These are phyloP conservation scores for Sinapis alba DNA, from an alignment of 441 rosid species.

Conservation along the genomic window DNA sequence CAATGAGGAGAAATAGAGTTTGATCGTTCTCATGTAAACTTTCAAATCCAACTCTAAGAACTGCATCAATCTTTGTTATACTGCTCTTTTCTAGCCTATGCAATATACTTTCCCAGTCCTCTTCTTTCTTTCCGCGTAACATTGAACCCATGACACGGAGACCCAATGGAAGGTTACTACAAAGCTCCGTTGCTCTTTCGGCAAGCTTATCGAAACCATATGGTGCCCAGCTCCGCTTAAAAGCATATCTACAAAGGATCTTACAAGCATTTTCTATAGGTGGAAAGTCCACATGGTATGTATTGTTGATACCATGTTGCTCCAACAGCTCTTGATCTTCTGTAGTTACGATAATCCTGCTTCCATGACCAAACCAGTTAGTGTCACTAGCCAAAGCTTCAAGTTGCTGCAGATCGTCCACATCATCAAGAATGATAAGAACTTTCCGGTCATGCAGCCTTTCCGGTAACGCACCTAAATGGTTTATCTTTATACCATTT, in stretches of 20 bases:
- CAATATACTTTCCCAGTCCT: slow-evolving; percentile 20
- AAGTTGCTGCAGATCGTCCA: not conserved
- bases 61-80: not conserved
- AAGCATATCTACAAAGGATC: slow-evolving; percentile 25
- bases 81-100: not conserved
- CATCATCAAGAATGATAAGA: slow-evolving; percentile 24
- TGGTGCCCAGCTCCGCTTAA: not conserved
- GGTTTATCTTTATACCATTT: not conserved
- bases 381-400: not conserved
- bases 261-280: slow-evolving; percentile 7
- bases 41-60: slow-evolving; percentile 10
- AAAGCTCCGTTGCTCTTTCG: not conserved
- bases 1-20: not conserved
- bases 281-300: not conserved
- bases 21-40: not conserved
- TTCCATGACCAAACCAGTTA: slow-evolving; percentile 3
- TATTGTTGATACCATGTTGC: not conserved
- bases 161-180: slow-evolving; percentile 35
- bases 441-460: not conserved
- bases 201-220: not conserved
- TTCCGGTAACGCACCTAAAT: slow-evolving; percentile 19
- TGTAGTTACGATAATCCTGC: slow-evolving; percentile 16
- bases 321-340: slow-evolving; percentile 6
- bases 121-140: not conserved
- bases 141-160: slow-evolving; percentile 26